Percentiles rank a stretch among this genome's conserved stretches.
phyloP scores from a whole-genome alignment of 2,329 filamentous ascomycete species.

The Fusarium heterosporum region DNA sequence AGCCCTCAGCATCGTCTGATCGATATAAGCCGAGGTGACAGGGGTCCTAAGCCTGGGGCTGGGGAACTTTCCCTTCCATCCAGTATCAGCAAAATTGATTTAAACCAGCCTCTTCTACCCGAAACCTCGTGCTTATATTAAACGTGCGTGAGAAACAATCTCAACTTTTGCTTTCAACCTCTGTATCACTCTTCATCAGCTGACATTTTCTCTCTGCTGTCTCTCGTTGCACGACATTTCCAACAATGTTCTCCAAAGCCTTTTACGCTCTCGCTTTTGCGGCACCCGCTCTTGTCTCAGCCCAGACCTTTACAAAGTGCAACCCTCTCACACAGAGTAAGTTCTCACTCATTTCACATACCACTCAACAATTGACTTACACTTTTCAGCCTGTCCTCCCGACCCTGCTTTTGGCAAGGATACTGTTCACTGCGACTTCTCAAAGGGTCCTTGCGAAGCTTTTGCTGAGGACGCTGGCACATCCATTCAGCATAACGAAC shows the following conservation, averaged over 20 bases:
- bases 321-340: conserved; percentile 37
- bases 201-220: conserved; percentile 5
- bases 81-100: neutral
- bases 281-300: conserved; percentile 35
- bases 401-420: conserved; percentile 74
- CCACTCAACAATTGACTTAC: neutral
- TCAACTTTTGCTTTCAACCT: neutral
- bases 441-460: conserved; percentile 64
- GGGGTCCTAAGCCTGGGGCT: conserved; percentile 8
- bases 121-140: conserved; percentile 1
- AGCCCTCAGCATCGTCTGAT: conserved; percentile 29
- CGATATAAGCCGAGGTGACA: conserved; percentile 33
- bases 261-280: conserved; percentile 34
- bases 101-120: conserved; percentile 29
- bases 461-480: conserved; percentile 43
- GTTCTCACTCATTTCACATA: neutral
- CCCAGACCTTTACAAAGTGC: conserved; percentile 40
- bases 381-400: conserved; percentile 63
- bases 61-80: neutral
- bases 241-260: conserved; percentile 36
- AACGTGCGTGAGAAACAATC: conserved; percentile 26
- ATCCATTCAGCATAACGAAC: conserved; percentile 41
- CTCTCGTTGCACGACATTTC: conserved; percentile 19
- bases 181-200: conserved; percentile 7
- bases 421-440: conserved; percentile 72